Evolutionary conservation across 345 rosid species (phyloP).

Genomic region (Streptanthus diversifolius): DNA sequence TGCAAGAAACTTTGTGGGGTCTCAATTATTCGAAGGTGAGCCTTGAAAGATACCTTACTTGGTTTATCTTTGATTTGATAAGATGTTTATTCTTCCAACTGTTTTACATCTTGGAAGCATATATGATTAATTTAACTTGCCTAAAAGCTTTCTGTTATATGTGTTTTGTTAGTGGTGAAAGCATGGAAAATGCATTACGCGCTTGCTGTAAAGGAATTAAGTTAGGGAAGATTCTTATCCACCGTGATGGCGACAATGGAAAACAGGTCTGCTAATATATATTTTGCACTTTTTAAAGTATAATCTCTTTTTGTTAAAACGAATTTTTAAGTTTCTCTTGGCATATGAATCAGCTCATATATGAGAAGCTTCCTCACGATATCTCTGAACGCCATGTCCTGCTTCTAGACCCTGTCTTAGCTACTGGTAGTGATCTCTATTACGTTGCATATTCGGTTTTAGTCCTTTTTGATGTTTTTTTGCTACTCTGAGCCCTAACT

Average conservation of each 20-base stretch:
- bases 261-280: conserved; percentile 53
- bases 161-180: conserved; percentile 67
- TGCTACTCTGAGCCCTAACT: background rate
- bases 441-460: background rate
- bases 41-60: conserved; percentile 37
- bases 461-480: background rate
- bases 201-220: conserved; percentile 99
- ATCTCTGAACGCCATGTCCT: conserved; percentile 94
- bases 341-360: conserved; percentile 59
- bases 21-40: conserved; percentile 95
- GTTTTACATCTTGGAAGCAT: conserved; percentile 5
- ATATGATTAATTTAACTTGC: background rate
- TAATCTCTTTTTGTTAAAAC: background rate
- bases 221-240: conserved; percentile 92
- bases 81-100: background rate
- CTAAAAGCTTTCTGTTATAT: conserved; percentile 20
- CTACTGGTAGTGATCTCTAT: conserved; percentile 53
- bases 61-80: background rate
- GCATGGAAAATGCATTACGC: conserved; percentile 98
- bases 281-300: background rate
- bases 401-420: conserved; percentile 97
- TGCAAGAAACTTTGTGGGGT: conserved; percentile 98
- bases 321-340: background rate
- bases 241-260: conserved; percentile 95
- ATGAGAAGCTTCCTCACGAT: conserved; percentile 95